Percentiles rank a stretch among this genome's conserved stretches.
Conservation (phyloP, 2,329 filamentous ascomycete species). For the Colletotrichum liaoningense region DNA sequence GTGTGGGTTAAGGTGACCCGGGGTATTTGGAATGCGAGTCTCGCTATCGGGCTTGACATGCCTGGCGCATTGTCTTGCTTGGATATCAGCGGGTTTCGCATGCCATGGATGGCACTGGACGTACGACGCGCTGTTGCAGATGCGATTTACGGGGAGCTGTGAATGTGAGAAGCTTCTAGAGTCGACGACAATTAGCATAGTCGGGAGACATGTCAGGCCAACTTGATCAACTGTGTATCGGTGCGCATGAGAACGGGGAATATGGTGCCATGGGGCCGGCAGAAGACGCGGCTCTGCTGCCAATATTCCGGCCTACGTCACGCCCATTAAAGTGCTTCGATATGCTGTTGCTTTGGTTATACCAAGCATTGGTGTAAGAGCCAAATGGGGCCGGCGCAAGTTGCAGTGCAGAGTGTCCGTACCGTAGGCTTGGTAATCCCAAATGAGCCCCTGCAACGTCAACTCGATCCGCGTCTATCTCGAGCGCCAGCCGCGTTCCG, state of each 20-base stretch:
- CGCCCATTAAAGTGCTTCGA: background rate
- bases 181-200: background rate
- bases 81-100: background rate
- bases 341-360: background rate
- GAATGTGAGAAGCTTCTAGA: conserved; percentile 3
- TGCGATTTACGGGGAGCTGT: background rate
- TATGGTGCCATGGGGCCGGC: conserved; percentile 4
- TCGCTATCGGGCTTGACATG: background rate
- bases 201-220: background rate
- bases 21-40: conserved; percentile 26
- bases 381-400: background rate
- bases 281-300: background rate
- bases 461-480: background rate
- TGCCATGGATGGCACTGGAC: conserved; percentile 12
- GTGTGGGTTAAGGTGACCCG: background rate
- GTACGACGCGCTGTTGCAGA: background rate
- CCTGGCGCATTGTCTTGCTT: conserved; percentile 6
- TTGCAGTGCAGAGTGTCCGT: background rate
- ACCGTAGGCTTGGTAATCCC: background rate
- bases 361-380: background rate
- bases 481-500: background rate
- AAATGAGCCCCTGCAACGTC: background rate
- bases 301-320: conserved; percentile 1
- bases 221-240: background rate
- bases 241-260: conserved; percentile 10